A percentile compares a stretch with the other conserved stretches of the same genome.
Conservation (phyloP, 2,329 filamentous ascomycete genomes). For the Pseudopithomyces maydicus region DNA sequence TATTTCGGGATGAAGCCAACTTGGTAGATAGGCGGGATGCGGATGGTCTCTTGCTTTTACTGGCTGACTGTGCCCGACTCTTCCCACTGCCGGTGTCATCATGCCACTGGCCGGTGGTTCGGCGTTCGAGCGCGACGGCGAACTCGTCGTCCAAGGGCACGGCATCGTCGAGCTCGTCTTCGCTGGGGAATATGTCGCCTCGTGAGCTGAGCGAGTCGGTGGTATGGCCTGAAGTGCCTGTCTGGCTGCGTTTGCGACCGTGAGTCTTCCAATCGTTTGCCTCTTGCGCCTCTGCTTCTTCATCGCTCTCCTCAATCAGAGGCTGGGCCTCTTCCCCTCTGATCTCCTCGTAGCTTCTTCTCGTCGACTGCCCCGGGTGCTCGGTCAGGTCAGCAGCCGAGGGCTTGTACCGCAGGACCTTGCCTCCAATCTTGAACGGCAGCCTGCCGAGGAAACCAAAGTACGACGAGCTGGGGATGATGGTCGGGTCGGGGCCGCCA, state of each 20-base stretch:
- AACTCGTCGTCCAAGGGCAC: constrained; percentile 94
- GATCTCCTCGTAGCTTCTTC: constrained; percentile 60
- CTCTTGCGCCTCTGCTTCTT: constrained; percentile 33
- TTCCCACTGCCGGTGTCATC: constrained; percentile 76
- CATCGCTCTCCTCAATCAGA: constrained; percentile 68
- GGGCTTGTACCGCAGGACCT: constrained; percentile 82
- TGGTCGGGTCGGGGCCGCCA: constrained; percentile 71
- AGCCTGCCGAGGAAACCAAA: constrained; percentile 83
- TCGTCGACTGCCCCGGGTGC: constrained; percentile 66
- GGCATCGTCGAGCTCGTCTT: constrained; percentile 85
- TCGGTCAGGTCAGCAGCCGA: constrained; percentile 90
- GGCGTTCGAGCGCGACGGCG: constrained; percentile 77
- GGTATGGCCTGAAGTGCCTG: constrained; percentile 78
- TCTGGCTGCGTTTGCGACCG: constrained; percentile 72
- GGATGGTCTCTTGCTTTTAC: constrained; percentile 49
- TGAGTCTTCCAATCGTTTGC: constrained; percentile 41
- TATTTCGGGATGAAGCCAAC: constrained; percentile 53
- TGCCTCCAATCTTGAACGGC: constrained; percentile 82
- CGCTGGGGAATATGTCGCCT: constrained; percentile 89
- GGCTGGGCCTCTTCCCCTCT: constrained; percentile 68
- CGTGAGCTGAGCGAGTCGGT: constrained; percentile 85
- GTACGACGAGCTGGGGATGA: constrained; percentile 86
- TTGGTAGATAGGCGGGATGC: constrained; percentile 54
- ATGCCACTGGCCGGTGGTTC: constrained; percentile 60
- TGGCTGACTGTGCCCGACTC: constrained; percentile 54